Evolutionary conservation across 345 rosid genomes (phyloP).

Genomic region (Abelmoschus esculentus): DNA sequence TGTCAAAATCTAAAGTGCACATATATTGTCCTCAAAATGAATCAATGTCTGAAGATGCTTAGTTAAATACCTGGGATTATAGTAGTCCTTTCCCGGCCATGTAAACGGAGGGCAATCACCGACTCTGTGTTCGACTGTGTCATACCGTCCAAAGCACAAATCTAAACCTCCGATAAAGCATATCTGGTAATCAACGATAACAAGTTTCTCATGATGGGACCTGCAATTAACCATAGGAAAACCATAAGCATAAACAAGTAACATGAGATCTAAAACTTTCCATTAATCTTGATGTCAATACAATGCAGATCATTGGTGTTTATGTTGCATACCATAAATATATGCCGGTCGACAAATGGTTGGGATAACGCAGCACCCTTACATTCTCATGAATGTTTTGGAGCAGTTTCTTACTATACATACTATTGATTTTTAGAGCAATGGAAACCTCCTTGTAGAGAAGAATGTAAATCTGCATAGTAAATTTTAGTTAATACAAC

Average conservation of each 20-base stretch:
- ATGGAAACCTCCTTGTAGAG: constrained; percentile 85
- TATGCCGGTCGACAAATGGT: constrained; percentile 69
- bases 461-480: constrained; percentile 74
- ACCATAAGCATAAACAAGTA: no score
- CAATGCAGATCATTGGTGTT: not conserved
- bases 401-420: constrained; percentile 73
- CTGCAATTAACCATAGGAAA: constrained; percentile 25
- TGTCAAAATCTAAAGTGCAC: not conserved
- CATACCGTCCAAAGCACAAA: constrained; percentile 87
- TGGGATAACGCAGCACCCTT: constrained; percentile 82
- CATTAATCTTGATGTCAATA: no score
- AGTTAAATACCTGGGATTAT: constrained; percentile 67
- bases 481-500: not conserved
- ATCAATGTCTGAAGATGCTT: not conserved
- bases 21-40: not conserved
- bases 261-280: no score
- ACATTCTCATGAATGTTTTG: constrained; percentile 75
- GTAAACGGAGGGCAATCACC: constrained; percentile 58
- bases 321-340: constrained; percentile 56
- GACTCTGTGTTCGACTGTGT: constrained; percentile 64
- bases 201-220: constrained; percentile 97
- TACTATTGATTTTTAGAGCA: constrained; percentile 81
- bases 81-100: constrained; percentile 97
- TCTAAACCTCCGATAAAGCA: constrained; percentile 94
- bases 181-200: constrained; percentile 65